Conservation (phyloP, 139 green algal genomes). For the Chlamydomonas sp. region DNA sequence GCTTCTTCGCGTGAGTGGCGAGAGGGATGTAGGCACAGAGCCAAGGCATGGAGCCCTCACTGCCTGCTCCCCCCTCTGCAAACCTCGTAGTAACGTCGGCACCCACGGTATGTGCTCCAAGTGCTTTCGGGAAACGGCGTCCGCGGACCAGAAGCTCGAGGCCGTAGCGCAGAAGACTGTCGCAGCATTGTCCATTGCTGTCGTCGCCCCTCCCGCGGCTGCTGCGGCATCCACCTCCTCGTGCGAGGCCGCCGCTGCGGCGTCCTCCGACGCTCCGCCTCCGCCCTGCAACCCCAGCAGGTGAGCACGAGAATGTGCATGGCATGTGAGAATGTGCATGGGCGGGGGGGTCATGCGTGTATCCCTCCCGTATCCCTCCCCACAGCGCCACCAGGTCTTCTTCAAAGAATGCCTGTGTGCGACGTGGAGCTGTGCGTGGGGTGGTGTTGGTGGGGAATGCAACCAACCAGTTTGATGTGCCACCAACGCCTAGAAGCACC, state of each 20-base stretch:
- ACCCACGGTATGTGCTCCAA: conserved; percentile 53
- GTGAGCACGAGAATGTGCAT: no score
- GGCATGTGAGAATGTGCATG: no score
- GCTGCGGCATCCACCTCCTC: no score
- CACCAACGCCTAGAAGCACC: no score
- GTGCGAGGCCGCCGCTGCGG: neutral
- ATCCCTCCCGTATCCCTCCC: no score
- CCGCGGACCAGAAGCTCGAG: neutral
- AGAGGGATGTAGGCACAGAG: neutral
- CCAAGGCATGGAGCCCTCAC: neutral
- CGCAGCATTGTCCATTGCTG: neutral
- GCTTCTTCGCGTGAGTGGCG: conserved; percentile 64
- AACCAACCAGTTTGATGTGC: no score
- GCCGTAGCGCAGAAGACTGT: neutral
- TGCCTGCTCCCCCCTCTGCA: neutral
- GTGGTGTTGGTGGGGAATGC: no score
- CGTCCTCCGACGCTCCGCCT: neutral
- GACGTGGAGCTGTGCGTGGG: no score
- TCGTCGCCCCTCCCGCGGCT: no score
- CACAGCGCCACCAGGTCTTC: no score
- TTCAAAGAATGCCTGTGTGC: no score
- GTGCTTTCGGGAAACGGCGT: conserved; percentile 46
- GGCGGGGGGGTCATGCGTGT: no score
- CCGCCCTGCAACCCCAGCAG: neutral
- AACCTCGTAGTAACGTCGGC: conserved; percentile 19